A percentile compares a stretch with the other conserved stretches of the same genome.
Evolutionary conservation across 768 basidiomycete genomes (phyloP).

Genomic region (Lepiota subincarnata): DNA sequence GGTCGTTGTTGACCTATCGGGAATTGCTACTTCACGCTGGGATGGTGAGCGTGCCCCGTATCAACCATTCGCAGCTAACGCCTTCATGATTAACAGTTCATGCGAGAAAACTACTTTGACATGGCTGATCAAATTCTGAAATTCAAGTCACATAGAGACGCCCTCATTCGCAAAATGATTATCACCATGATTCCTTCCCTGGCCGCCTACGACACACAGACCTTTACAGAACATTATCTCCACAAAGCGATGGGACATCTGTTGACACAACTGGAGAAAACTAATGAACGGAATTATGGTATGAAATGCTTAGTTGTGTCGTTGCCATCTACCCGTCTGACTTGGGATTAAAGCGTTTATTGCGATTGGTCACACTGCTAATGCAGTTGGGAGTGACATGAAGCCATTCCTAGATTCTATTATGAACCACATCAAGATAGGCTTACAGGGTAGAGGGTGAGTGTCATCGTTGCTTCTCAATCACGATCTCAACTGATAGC

Average conservation of each 20-base stretch:
- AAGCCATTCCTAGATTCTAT: constrained; percentile 92
- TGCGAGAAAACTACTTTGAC: constrained; percentile 82
- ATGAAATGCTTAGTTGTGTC: constrained; percentile 20
- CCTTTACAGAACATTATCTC: constrained; percentile 86
- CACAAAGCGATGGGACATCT: constrained; percentile 94
- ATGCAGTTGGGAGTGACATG: constrained; percentile 91
- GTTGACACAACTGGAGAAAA: constrained; percentile 82
- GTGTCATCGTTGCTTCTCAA: constrained; percentile 6
- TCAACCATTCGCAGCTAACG: not conserved
- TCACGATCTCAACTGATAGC: not conserved
- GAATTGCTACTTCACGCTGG: constrained; percentile 91
- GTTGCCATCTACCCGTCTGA: constrained; percentile 10
- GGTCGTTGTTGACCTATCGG: constrained; percentile 86
- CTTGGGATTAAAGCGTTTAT: constrained; percentile 67
- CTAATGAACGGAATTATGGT: constrained; percentile 87
- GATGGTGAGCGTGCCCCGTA: constrained; percentile 58
- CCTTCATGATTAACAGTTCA: constrained; percentile 52
- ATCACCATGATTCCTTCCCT: constrained; percentile 94
- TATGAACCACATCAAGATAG: constrained; percentile 83
- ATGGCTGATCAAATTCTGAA: constrained; percentile 87
- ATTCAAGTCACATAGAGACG: constrained; percentile 84
- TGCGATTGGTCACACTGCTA: constrained; percentile 93
- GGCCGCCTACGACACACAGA: constrained; percentile 90
- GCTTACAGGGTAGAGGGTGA: constrained; percentile 84
- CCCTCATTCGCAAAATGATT: constrained; percentile 87